Evolutionary conservation across 257 asterid species (phyloP).

Genomic region (Penstemon newberryi): DNA sequence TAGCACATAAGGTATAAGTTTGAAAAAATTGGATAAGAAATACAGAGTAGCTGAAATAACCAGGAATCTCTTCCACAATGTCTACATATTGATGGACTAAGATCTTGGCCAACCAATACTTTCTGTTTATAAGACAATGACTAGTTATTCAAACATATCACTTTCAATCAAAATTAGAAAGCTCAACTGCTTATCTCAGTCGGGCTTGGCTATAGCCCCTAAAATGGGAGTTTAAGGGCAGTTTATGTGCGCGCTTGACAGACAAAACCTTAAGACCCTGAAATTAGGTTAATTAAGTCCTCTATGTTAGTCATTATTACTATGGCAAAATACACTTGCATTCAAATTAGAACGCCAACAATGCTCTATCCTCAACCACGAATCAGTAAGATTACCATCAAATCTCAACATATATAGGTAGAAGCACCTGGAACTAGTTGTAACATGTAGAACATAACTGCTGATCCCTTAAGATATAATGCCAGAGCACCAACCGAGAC

Average conservation of each 20-base stretch:
- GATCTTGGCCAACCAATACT: not conserved
- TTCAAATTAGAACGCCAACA: not conserved
- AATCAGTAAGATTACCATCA: constrained; percentile 6
- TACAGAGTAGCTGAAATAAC: not conserved
- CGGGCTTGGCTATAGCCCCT: too few species aligned
- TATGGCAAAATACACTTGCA: not conserved
- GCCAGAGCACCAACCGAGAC: not conserved
- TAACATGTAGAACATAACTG: not conserved
- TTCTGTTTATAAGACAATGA: not conserved
- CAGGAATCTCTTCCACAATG: not conserved
- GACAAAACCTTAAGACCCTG: not conserved
- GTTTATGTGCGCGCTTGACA: too few species aligned
- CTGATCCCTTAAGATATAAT: not conserved
- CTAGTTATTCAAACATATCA: not conserved
- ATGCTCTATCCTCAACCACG: not conserved
- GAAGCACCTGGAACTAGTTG: constrained; percentile 1
- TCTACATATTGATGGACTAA: too few species aligned
- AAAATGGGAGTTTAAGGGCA: too few species aligned
- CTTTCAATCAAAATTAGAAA: too few species aligned
- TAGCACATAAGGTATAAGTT: not conserved
- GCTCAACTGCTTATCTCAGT: too few species aligned
- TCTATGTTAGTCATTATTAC: not conserved
- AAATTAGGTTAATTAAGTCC: not conserved
- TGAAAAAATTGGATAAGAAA: not conserved
- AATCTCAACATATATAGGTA: not conserved